phyloP scores from a whole-genome alignment of 805 yeast species.

The Starmerella khaoyaiensis region DNA sequence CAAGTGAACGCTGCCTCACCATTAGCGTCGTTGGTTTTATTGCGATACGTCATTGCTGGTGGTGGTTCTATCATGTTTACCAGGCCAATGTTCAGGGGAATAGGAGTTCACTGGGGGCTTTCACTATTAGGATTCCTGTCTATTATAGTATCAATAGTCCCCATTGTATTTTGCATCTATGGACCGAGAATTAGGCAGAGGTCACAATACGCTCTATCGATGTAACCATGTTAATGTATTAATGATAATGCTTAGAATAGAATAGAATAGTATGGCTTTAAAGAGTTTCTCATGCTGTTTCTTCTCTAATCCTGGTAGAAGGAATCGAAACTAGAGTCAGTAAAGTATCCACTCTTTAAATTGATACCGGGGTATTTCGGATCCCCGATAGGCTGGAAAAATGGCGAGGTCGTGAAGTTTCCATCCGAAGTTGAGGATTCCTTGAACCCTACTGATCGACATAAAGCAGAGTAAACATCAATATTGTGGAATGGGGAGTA shows the following conservation, averaged over 20 bases:
- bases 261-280: no score
- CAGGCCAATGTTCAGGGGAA: slow-evolving; percentile 15
- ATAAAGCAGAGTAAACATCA: slow-evolving; percentile 61
- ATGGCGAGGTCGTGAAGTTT: slow-evolving; percentile 19
- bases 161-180: no score
- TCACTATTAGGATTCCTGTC: no score
- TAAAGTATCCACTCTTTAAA: slow-evolving; percentile 22
- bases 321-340: slow-evolving; percentile 26
- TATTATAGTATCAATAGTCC: no score
- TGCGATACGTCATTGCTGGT: slow-evolving; percentile 13
- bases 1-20: slow-evolving; percentile 15
- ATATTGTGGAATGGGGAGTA: slow-evolving; percentile 56
- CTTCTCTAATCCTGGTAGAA: slow-evolving; percentile 8
- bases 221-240: background rate
- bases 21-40: slow-evolving; percentile 10
- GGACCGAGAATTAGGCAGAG: no score
- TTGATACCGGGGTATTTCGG: slow-evolving; percentile 27
- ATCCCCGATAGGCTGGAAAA: slow-evolving; percentile 21
- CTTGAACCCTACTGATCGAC: slow-evolving; percentile 42
- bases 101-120: no score
- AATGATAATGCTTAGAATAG: no score
- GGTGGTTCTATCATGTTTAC: slow-evolving; percentile 15
- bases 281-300: no score
- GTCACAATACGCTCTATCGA: no score
- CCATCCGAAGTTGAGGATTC: slow-evolving; percentile 53